These are phyloP conservation scores for Periglandula ipomoeae DNA, from an alignment of 2,329 filamentous ascomycete genomes.

Conservation along the genomic window DNA sequence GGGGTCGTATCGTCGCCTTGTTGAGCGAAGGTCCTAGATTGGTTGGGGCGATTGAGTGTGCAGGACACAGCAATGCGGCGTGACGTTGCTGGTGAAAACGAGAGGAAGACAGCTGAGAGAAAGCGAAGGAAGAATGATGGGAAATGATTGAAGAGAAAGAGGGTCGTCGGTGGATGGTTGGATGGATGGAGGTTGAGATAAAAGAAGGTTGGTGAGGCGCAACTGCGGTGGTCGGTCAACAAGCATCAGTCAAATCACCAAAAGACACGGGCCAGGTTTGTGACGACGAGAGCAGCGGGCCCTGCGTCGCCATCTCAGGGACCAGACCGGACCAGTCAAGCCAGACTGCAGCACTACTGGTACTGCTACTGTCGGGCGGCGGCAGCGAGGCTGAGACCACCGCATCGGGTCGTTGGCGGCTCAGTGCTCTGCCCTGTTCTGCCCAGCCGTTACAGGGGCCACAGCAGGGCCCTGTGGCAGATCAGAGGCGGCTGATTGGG, in stretches of 20 bases:
- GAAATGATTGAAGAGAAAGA: neutral
- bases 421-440: no score
- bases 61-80: neutral
- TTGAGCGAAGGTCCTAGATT: neutral
- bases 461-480: no score
- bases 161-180: neutral
- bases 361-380: no score
- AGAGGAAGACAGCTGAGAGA: neutral
- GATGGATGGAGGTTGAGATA: neutral
- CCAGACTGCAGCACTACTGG: no score
- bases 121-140: neutral
- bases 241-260: neutral
- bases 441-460: no score
- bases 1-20: neutral
- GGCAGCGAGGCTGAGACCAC: no score
- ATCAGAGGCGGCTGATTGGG: no score
- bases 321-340: no score
- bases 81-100: neutral
- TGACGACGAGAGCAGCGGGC: no score
- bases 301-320: no score
- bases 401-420: no score
- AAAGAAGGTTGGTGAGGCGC: neutral
- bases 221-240: neutral
- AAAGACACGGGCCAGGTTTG: neutral
- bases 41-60: neutral